Evolutionary conservation across 129 eudicot species (phyloP), one percentile per base, ranked within the genome.

Genomic region (Pittosporum tobira): DNA sequence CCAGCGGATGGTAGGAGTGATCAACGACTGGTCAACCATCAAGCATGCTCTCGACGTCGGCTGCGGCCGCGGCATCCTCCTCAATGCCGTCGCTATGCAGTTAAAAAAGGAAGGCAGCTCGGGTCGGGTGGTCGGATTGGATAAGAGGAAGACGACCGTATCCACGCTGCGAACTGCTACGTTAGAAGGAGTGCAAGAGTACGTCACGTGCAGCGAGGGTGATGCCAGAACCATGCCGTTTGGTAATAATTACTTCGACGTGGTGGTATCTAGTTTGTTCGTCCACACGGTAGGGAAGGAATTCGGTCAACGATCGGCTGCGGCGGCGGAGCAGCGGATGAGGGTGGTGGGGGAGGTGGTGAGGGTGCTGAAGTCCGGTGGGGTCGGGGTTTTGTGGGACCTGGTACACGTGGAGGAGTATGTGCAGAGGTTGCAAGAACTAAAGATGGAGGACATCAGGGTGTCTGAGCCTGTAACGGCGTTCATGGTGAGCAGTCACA

Each of bases 311-410:
- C 75, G 70, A 28, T 52, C 93, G 11, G 95, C 98, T 27, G 98
- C 84, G 31, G 94, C 98, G 2, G 69, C 81, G 71, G 98, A 94
- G 64, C 95, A 90, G 78, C 67, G 98, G 73, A 81, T 80, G 88
- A 75, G 84, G 59, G 98, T 78, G 58, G n/a, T 90, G 60, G 95
- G 87, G 45, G 98, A 90, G 76, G 71, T 83, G 72, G 98, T 86
- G 63, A 59, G 98, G 78, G 98, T 90, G 18, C 31, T 90, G 65
- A 85, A 86, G 38, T 79, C 78, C 2, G 98, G 95, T 7, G 98
- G 98, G 12, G 80, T 80, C 0, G 98, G 87, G 36, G 95, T 90
- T 18, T 87, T 90, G 75, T 90, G 98, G 98, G 98, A 90, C 76
- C 81, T 85, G 6, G 79, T 82, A 6, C 94, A 90, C 68, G 94